Percentiles rank a stretch among this genome's conserved stretches.
Evolutionary conservation across 2,329 filamentous ascomycete species (phyloP).

Genomic region (Ceratocystis eucalypticola): DNA sequence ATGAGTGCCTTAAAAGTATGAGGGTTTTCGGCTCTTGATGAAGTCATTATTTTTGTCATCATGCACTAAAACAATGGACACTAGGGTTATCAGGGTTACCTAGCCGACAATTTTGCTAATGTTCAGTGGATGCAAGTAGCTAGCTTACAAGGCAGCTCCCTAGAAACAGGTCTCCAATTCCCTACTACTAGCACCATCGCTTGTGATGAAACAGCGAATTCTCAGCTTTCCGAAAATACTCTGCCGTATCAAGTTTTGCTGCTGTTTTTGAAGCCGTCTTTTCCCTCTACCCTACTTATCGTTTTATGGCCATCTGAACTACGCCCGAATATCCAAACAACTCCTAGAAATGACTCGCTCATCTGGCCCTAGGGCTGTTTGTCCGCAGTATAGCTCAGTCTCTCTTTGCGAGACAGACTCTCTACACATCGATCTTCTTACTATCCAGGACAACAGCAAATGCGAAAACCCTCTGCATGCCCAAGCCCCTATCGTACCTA

Average conservation of each 20-base stretch:
- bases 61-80: too few relatives aligned
- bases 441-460: background rate
- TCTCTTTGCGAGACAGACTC: background rate
- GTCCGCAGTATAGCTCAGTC: background rate
- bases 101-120: too few relatives aligned
- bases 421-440: constrained; percentile 10
- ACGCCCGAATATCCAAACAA: background rate
- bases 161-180: too few relatives aligned
- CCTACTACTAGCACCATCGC: too few relatives aligned
- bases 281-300: background rate
- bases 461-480: background rate
- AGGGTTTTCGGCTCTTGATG: too few relatives aligned
- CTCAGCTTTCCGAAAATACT: too few relatives aligned
- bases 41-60: too few relatives aligned
- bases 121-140: too few relatives aligned
- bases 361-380: background rate
- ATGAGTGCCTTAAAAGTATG: too few relatives aligned
- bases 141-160: too few relatives aligned
- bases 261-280: background rate
- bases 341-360: constrained; percentile 9
- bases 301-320: background rate
- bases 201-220: too few relatives aligned
- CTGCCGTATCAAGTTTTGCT: background rate
- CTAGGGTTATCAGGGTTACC: too few relatives aligned
- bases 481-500: background rate